Base-by-base conservation (phyloP, 192 early-diverging fungal species). In the Helicostylum pulchrum region DNA sequence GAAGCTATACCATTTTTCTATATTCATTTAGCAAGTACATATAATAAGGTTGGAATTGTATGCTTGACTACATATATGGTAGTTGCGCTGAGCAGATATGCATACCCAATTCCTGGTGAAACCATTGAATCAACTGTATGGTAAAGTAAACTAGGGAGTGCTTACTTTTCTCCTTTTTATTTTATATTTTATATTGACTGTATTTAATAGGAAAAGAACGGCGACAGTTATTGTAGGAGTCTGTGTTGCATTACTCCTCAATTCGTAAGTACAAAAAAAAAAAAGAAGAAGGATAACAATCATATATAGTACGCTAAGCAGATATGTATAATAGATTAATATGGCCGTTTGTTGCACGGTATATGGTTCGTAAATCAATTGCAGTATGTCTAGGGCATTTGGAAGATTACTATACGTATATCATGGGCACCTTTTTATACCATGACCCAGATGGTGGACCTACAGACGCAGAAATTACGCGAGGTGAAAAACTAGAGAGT, bases 341-440 rank as follows among this genome's bases (percentile, higher is more conserved):
- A 21, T 88, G 84, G 83, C 87, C 91, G 10, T 90, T 86, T 54
- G 83, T 90, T 31, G 91, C 91, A 0, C 83, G 89, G 4, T 85
- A 85, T 43, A 80, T 85, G 11, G 67, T 90, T 39, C 83, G 89
- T 12, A 83, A 85, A 49, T 73, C 77, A 21, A 67, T 83, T n/a
- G 68, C 76, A 1, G 46, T 61, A 14, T 57, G 76, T 10, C 76
- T 83, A 15, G 61, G 60, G 36, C 66, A 79, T 56, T 64, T 80
- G n/a, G 81, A 75, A 30, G 87, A 85, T n/a, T 77, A 88, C 20
- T 89, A 86, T 69, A 82, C 83, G 17, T 83, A 86, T 61, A 39
- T 93, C 19, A 73, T 91, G 49, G 83, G 82, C 8, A 88, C 85
- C 56, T 82, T 83, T 15, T 50, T 87, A 26, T 75, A 88, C 15